These are phyloP conservation scores for Gossypium schwendimanii DNA, from an alignment of 441 rosid species.

Conservation along the genomic window DNA sequence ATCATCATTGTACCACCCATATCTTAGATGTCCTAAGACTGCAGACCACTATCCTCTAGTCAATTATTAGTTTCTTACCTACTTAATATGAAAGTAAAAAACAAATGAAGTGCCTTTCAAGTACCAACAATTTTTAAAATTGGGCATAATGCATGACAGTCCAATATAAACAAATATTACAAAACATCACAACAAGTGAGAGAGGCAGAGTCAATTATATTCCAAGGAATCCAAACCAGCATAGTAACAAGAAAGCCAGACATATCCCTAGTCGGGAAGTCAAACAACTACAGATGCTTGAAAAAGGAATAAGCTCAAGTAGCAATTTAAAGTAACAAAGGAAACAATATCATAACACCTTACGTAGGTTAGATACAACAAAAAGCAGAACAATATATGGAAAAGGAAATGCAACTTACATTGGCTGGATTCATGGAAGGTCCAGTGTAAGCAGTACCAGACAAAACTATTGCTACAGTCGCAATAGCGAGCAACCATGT, in stretches of 20 bases:
- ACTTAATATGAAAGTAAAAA: background rate
- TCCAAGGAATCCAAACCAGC: background rate
- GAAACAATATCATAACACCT: background rate
- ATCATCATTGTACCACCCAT: background rate
- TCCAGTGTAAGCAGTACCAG: slow-evolving; percentile 62
- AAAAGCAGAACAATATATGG: background rate
- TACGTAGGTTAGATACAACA: background rate
- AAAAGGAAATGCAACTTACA: slow-evolving; percentile 38
- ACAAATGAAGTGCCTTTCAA: background rate
- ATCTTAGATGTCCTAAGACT: background rate
- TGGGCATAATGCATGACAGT: background rate
- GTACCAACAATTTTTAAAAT: background rate
- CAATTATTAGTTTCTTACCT: background rate
- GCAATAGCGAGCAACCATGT: slow-evolving; percentile 57
- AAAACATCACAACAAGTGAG: background rate
- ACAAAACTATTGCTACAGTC: slow-evolving; percentile 43
- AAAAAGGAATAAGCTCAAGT: background rate
- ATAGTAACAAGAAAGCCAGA: background rate
- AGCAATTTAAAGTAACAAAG: background rate
- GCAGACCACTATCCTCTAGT: background rate
- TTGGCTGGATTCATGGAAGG: slow-evolving; percentile 89
- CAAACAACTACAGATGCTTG: background rate
- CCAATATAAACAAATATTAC: background rate
- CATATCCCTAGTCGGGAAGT: background rate
- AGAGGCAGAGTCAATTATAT: background rate